Conservation (phyloP, 192 early-diverging fungal genomes). For the Entophlyctis helioformis region DNA sequence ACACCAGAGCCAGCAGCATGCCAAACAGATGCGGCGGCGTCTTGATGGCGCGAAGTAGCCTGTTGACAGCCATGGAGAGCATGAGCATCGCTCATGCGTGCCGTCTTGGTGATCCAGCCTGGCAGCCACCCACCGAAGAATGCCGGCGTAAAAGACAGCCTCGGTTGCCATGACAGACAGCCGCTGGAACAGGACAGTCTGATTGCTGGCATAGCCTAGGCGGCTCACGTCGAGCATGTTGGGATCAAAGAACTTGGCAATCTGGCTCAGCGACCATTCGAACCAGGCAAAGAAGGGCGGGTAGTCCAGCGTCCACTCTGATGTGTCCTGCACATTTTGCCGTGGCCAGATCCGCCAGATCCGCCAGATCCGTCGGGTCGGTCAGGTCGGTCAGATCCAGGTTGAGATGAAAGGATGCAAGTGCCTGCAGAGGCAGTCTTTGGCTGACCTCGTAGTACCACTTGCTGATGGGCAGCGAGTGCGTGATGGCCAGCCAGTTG, state of each 20-base stretch:
- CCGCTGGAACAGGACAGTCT: constrained; percentile 78
- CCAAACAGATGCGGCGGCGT: neutral
- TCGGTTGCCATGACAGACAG: constrained; percentile 72
- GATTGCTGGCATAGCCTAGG: constrained; percentile 45
- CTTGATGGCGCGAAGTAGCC: neutral
- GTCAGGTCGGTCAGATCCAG: neutral
- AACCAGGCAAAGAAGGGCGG: constrained; percentile 98
- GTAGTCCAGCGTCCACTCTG: constrained; percentile 92
- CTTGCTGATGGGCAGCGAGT: constrained; percentile 57
- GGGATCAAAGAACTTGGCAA: constrained; percentile 51
- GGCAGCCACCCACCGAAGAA: constrained; percentile 20
- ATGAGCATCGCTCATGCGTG: neutral
- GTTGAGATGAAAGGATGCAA: constrained; percentile 1
- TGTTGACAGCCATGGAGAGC: neutral
- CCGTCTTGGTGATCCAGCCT: too few relatives aligned
- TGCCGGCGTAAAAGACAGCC: constrained; percentile 63
- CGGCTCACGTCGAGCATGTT: constrained; percentile 65
- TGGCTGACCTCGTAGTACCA: constrained; percentile 80
- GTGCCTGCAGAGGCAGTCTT: neutral
- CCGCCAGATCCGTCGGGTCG: too few relatives aligned
- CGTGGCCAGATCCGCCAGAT: too few relatives aligned
- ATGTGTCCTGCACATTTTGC: constrained; percentile 48
- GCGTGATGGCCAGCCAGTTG: constrained; percentile 93
- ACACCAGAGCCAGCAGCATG: constrained; percentile 13
- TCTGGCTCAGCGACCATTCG: constrained; percentile 61